Evolutionary conservation across 2,329 filamentous ascomycete genomes (phyloP).

Genomic region (Arthrinium phaeospermum): DNA sequence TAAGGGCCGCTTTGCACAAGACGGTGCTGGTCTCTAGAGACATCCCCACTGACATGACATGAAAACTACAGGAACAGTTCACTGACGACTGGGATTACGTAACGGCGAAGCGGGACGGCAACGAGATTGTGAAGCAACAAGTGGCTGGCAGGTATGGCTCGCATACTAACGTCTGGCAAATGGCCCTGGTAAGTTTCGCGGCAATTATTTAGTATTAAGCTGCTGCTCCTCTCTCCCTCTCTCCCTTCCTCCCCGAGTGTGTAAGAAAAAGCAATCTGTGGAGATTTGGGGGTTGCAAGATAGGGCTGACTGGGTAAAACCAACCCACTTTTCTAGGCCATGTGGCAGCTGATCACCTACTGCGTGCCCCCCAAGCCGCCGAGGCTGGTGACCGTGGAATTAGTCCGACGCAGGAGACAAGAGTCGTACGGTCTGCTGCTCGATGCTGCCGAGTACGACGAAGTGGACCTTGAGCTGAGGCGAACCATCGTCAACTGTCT

Average conservation of each 20-base stretch:
- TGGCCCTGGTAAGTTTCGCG: neutral
- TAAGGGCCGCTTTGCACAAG: neutral
- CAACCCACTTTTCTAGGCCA: neutral
- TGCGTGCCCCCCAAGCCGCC: neutral
- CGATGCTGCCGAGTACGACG: neutral
- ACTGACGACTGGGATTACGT: neutral
- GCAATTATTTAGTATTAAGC: neutral
- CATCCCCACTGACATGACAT: neutral
- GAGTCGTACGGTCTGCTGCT: neutral
- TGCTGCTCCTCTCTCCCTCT: neutral
- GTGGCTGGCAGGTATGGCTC: neutral
- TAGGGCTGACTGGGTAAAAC: neutral
- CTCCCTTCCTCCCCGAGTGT: neutral
- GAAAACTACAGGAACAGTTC: neutral
- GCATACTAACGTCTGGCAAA: conserved; percentile 8
- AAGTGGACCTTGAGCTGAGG: neutral
- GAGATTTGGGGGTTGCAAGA: neutral
- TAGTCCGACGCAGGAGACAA: too few species aligned
- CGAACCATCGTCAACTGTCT: neutral
- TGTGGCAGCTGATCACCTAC: conserved; percentile 13
- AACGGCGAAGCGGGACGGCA: too few species aligned
- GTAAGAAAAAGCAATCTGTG: too few species aligned
- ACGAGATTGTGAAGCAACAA: neutral
- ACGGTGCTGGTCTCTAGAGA: neutral
- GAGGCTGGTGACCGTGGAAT: neutral